Conservation (phyloP, 805 yeast genomes). For the Wickerhamiella galacta region DNA sequence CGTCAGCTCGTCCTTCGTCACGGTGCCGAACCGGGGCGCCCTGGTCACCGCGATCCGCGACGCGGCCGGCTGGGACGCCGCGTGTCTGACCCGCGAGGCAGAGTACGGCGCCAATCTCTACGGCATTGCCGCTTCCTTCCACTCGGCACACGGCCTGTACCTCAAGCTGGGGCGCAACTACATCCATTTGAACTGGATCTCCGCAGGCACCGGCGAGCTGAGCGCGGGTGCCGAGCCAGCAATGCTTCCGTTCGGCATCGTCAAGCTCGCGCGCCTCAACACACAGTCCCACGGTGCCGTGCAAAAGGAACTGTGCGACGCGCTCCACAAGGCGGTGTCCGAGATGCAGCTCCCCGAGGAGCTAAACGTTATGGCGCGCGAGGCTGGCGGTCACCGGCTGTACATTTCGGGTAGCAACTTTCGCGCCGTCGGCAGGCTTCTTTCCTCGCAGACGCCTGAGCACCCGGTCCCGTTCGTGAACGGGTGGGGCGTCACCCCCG, state of each 20-base stretch:
- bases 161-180: conserved; percentile 65
- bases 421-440: conserved; percentile 49
- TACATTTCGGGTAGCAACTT: conserved; percentile 64
- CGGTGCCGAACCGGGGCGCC: conserved; percentile 45
- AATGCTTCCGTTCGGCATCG: conserved; percentile 57
- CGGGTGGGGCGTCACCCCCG: conserved; percentile 45
- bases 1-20: conserved; percentile 61
- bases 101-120: conserved; percentile 50
- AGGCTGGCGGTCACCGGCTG: conserved; percentile 43
- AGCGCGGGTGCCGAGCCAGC: conserved; percentile 21
- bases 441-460: conserved; percentile 30
- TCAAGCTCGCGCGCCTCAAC: conserved; percentile 41
- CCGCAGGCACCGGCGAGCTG: conserved; percentile 38
- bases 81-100: conserved; percentile 39
- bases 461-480: conserved; percentile 58
- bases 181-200: conserved; percentile 54
- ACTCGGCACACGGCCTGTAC: conserved; percentile 47
- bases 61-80: conserved; percentile 53
- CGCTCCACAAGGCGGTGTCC: conserved; percentile 34
- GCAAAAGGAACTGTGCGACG: conserved; percentile 36
- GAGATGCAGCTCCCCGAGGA: conserved; percentile 36
- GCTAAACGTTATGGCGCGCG: conserved; percentile 33
- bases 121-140: conserved; percentile 61
- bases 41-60: conserved; percentile 38
- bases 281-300: conserved; percentile 24